Evolutionary conservation across 176 grass and related monocot species (phyloP).

Genomic region (Thalia dealbata): DNA sequence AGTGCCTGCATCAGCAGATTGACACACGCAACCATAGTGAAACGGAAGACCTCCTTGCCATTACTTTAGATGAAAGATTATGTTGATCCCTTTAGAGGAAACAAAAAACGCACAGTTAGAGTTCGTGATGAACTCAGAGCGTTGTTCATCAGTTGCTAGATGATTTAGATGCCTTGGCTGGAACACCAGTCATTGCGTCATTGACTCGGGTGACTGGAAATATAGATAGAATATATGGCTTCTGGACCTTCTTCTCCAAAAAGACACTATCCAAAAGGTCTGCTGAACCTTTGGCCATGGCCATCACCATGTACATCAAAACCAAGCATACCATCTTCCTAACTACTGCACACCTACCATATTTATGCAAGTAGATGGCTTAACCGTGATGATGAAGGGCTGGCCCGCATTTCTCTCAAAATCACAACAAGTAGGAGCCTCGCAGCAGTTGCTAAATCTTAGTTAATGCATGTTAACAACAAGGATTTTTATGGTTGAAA

Average conservation of each 20-base stretch:
- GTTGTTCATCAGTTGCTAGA: slow-evolving; percentile 10
- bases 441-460: no score
- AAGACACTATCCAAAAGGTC: background rate
- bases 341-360: slow-evolving; percentile 49
- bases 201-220: background rate
- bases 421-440: no score
- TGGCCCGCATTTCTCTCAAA: no score
- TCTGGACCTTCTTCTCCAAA: background rate
- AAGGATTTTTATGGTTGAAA: no score
- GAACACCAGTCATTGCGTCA: slow-evolving; percentile 4
- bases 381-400: background rate
- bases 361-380: background rate
- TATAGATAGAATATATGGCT: background rate
- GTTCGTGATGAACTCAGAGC: slow-evolving; percentile 24
- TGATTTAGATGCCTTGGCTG: slow-evolving; percentile 54
- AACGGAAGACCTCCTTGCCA: slow-evolving; percentile 93
- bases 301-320: slow-evolving; percentile 77
- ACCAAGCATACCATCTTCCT: slow-evolving; percentile 82
- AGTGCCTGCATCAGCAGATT: slow-evolving; percentile 73
- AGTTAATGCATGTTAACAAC: no score
- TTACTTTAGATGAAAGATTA: slow-evolving; percentile 91
- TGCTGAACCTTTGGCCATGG: slow-evolving; percentile 67
- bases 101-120: slow-evolving; percentile 47
- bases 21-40: slow-evolving; percentile 73
- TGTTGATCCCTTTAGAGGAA: slow-evolving; percentile 62